Evolutionary conservation across 2,329 filamentous ascomycete species (phyloP).

Genomic region (Teratosphaeria epicoccoides): DNA sequence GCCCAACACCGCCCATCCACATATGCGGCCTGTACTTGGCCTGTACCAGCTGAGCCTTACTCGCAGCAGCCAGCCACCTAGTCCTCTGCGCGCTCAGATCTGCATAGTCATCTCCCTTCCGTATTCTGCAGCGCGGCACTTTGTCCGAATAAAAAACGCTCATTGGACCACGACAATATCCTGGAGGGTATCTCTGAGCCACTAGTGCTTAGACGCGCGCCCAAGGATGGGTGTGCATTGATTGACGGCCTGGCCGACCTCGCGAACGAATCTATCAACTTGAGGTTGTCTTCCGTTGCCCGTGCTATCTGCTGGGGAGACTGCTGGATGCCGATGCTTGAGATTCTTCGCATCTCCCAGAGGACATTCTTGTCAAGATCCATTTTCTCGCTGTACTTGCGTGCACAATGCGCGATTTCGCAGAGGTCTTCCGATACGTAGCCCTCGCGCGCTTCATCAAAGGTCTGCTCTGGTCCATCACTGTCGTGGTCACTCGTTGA

Average conservation of each 20-base stretch:
- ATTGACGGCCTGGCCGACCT: neutral
- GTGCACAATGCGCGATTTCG: neutral
- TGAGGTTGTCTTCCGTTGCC: neutral
- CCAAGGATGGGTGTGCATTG: neutral
- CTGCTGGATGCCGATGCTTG: neutral
- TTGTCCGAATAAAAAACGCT: neutral
- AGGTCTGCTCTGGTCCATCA: neutral
- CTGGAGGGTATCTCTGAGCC: neutral
- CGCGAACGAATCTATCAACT: neutral
- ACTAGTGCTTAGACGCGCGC: neutral
- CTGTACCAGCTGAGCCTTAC: neutral
- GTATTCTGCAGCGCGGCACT: neutral
- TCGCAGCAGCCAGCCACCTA: neutral
- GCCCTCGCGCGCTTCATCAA: neutral
- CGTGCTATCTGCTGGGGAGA: neutral
- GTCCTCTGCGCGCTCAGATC: neutral
- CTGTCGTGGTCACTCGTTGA: neutral
- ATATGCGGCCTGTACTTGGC: neutral
- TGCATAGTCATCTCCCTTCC: neutral
- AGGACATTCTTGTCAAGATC: neutral
- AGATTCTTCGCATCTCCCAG: neutral
- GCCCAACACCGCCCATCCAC: neutral
- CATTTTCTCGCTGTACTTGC: neutral
- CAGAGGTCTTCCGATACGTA: neutral
- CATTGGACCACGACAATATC: neutral